Evolutionary conservation across 2,329 filamentous ascomycete species (phyloP).

Genomic region (Fulvia fulva): DNA sequence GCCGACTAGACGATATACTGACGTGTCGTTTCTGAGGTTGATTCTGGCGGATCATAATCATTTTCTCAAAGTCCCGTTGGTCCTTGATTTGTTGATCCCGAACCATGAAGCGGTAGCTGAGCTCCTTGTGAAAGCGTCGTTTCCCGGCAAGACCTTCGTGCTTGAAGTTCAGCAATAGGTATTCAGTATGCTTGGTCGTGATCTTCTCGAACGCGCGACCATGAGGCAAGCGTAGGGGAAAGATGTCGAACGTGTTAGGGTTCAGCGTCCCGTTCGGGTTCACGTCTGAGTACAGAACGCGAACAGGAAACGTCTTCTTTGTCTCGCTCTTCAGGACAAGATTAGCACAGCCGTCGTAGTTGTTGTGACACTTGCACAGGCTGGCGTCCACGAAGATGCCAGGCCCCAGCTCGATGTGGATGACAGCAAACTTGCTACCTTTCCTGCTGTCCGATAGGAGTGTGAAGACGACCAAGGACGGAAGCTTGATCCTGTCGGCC

Average conservation of each 20-base stretch:
- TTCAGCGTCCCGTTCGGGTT: conserved; percentile 13
- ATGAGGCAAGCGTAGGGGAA: conserved; percentile 16
- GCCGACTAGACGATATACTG: neutral
- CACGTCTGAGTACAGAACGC: conserved; percentile 10
- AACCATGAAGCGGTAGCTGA: conserved; percentile 15
- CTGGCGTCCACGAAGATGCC: conserved; percentile 14
- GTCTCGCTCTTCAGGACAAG: conserved; percentile 14
- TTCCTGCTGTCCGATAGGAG: conserved; percentile 8
- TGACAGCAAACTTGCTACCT: conserved; percentile 10
- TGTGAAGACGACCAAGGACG: conserved; percentile 14
- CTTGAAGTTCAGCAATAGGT: conserved; percentile 20
- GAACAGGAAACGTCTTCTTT: conserved; percentile 9
- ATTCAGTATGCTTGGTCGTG: conserved; percentile 11
- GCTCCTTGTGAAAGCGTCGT: conserved; percentile 16
- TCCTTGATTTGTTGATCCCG: conserved; percentile 18
- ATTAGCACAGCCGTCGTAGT: conserved; percentile 15
- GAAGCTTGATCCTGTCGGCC: conserved; percentile 9
- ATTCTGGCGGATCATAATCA: conserved; percentile 5
- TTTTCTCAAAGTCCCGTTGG: conserved; percentile 10
- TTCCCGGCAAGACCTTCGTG: conserved; percentile 12
- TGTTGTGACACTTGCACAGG: conserved; percentile 14
- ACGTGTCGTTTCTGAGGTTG: conserved; percentile 1
- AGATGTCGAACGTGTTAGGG: conserved; percentile 21
- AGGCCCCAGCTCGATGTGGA: conserved; percentile 12
- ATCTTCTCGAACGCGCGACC: conserved; percentile 4